A percentile compares a stretch with the other conserved stretches of the same genome.
phyloP scores from a whole-genome alignment of 176 grass and related monocot species.

The Rhipidocladum racemiflorum region DNA sequence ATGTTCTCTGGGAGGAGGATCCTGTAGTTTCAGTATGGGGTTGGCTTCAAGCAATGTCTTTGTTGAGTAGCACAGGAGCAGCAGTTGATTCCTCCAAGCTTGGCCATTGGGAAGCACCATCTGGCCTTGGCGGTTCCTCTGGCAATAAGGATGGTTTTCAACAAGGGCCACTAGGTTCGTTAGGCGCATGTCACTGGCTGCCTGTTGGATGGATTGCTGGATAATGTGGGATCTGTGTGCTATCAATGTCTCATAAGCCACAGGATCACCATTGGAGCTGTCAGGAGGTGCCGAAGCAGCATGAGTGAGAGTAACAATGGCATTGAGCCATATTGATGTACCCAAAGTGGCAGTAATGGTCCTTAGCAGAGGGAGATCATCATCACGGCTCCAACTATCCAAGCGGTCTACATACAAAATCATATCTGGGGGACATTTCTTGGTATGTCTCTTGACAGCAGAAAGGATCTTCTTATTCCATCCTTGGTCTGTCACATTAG shows the following conservation, averaged over 20 bases:
- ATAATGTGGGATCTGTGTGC: conserved; percentile 80
- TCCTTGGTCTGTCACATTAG: conserved; percentile 72
- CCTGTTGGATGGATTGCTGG: conserved; percentile 69
- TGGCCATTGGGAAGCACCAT: conserved; percentile 78
- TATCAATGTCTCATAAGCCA: conserved; percentile 84
- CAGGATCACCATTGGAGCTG: conserved; percentile 60
- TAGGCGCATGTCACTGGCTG: conserved; percentile 74
- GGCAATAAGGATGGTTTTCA: conserved; percentile 89
- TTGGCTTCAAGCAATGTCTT: conserved; percentile 92
- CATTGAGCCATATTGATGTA: conserved; percentile 88
- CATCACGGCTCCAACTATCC: conserved; percentile 68
- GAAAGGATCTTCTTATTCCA: conserved; percentile 69
- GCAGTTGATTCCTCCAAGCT: conserved; percentile 73
- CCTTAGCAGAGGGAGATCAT: conserved; percentile 78
- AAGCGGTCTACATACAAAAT: conserved; percentile 84
- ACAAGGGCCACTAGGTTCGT: conserved; percentile 80
- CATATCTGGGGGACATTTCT: conserved; percentile 82
- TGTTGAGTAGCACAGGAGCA: conserved; percentile 79
- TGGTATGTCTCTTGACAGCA: conserved; percentile 73
- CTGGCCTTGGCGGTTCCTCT: conserved; percentile 57
- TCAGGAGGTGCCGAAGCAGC: conserved; percentile 83
- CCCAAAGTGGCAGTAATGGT: conserved; percentile 73
- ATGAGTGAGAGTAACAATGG: conserved; percentile 88
- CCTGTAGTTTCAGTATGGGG: conserved; percentile 68
- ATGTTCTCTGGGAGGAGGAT: conserved; percentile 64